Evolutionary conservation across 2,329 filamentous ascomycete species (phyloP), one percentile per base, ranked within the genome.

Genomic region (Nigrospora osmanthi): DNA sequence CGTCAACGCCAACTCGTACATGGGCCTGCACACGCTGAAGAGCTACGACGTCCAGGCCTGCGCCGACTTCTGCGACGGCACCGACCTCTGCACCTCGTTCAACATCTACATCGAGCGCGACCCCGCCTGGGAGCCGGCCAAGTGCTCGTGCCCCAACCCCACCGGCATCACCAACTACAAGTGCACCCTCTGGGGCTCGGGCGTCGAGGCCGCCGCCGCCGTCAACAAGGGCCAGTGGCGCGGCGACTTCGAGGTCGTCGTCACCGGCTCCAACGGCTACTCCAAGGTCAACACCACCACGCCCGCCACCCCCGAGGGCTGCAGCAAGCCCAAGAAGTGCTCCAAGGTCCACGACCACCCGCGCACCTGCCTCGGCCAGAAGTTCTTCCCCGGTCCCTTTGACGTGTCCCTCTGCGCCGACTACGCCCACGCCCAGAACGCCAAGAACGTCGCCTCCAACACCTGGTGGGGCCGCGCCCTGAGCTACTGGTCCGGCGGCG

Each of bases 181-280:
- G 54, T 66, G 64, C 55, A 60, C 62, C 9, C 58, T 66, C 31
- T 66, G 59, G 59, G 61, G 62, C 34, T 60, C 60, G 44, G 51
- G 47, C 39, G 59, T 66, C 45, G 52, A 58, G 19, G 51, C 55
- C 32, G 47, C 39, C 13, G 47, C 49, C 7, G 53, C 52, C 38
- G 45, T 41, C 41, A 54, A 54, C 44, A 40, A 31, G 16, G 53
- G 53, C 23, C 38, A 55, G 42, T 47, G 43, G 13, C 50, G 52
- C 15, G 36, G 36, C 16, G 33, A 46, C 16, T 43, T 32, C 32
- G 47, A 48, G 40, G 11, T 40, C 11, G 46, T 48, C 32, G 46
- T 48, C 31, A 39, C 43, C 10, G 46, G 42, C n/a, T 48, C 46
- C 46, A 48, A 48, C 43, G 46, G 46, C 35, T 48, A 48, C 40